Evolutionary conservation across 2,329 filamentous ascomycete genomes (phyloP).

Genomic region (Colletotrichum liaoningense): DNA sequence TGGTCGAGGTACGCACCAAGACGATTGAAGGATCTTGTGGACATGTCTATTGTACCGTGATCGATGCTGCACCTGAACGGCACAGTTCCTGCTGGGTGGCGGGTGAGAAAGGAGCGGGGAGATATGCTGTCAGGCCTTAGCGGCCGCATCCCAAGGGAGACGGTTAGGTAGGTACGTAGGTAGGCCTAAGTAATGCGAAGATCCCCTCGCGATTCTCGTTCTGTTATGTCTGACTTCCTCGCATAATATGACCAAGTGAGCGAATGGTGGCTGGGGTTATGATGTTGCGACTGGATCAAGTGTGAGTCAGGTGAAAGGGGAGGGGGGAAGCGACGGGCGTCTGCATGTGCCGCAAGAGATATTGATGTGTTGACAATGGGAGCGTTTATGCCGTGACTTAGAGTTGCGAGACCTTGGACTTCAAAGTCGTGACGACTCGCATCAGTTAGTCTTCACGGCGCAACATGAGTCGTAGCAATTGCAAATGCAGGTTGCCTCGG

Average conservation of each 20-base stretch:
- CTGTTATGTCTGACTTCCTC: background rate
- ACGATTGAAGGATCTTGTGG: background rate
- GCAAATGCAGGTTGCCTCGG: background rate
- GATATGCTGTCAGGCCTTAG: background rate
- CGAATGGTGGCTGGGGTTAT: background rate
- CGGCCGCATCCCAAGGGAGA: background rate
- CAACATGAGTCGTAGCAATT: background rate
- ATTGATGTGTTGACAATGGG: background rate
- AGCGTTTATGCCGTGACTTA: background rate
- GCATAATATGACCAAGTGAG: background rate
- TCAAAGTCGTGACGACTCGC: background rate
- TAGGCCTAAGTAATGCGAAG: background rate
- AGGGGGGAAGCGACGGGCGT: background rate
- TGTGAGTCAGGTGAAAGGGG: background rate
- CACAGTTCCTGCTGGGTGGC: slow-evolving; percentile 1
- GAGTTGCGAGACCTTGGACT: background rate
- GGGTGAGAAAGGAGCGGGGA: background rate
- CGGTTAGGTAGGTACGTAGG: background rate
- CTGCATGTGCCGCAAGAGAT: background rate
- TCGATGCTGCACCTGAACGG: slow-evolving; percentile 17
- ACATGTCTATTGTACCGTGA: background rate
- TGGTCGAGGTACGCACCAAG: slow-evolving; percentile 22
- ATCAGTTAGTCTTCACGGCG: background rate
- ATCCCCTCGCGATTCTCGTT: background rate
- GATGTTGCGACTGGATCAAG: background rate